These are phyloP conservation scores for Aureoboletus auriporus DNA, from an alignment of 768 basidiomycete genomes.

Conservation along the genomic window DNA sequence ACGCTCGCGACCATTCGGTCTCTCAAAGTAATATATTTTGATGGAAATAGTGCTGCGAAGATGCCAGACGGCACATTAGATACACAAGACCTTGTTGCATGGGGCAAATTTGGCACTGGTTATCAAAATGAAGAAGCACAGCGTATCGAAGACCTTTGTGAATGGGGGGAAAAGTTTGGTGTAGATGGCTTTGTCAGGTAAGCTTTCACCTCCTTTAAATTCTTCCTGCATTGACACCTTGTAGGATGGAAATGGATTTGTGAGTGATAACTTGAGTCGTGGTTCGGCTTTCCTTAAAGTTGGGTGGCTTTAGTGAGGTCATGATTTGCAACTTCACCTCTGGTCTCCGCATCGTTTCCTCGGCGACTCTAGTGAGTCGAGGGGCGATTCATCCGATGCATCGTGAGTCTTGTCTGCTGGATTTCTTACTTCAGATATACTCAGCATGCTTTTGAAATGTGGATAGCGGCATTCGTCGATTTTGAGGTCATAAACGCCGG, in stretches of 20 bases:
- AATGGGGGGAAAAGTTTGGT: conserved; percentile 38
- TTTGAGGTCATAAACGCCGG: background rate
- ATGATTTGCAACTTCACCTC: conserved; percentile 29
- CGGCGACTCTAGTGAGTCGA: conserved; percentile 7
- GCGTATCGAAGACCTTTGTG: conserved; percentile 31
- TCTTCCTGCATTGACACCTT: background rate
- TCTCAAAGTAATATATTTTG: conserved; percentile 48
- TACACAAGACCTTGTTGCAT: conserved; percentile 44
- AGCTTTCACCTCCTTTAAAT: background rate
- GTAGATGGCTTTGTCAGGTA: conserved; percentile 44
- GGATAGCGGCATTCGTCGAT: background rate
- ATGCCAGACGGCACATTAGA: conserved; percentile 42
- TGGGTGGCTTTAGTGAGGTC: conserved; percentile 20
- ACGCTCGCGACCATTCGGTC: conserved; percentile 22
- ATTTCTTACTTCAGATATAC: too few species aligned
- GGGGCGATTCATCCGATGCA: background rate
- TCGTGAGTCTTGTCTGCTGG: too few species aligned
- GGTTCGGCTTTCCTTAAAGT: background rate
- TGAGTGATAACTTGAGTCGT: conserved; percentile 1
- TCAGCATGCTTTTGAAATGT: too few species aligned
- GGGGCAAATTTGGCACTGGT: conserved; percentile 6
- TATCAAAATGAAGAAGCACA: background rate
- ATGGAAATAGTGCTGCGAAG: conserved; percentile 42
- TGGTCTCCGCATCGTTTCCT: conserved; percentile 21
- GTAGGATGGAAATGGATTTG: conserved; percentile 25